Base-by-base conservation (phyloP, 345 rosid genomes). In the Pistacia atlantica region DNA sequence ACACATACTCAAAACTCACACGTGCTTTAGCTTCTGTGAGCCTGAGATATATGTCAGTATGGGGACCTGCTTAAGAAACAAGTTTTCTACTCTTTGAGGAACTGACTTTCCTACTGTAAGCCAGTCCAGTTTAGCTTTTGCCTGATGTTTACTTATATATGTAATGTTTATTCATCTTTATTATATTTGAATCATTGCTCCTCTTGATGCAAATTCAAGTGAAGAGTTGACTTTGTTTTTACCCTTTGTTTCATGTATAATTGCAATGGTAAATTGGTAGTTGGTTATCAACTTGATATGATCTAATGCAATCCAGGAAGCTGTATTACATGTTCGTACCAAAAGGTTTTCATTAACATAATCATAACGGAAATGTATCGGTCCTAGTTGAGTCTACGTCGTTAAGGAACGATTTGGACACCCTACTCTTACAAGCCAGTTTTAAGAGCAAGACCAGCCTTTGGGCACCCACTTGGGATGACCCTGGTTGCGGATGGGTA, bases 61-160 rank as follows among this genome's bases (percentile, higher is more conserved):
- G 4, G 67, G 45, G 31, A 4, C 73, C 72, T 65, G 74, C 82
- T 79, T 81, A 28, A 25, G 1, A 25, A 5, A 42, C 82, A 78
- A 69, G 80, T 73, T 42, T 68, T 80, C 71, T 72, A 35, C 51
- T 56, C 65, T 37, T 22, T 0, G 33, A 13, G 25, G 31, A 22
- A 42, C 25, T 8, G 5, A 60, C 31, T 3, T 66, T 66, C 38
- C 58, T 70, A 54, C 3, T 73, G 28, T 8, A 51, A 31, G 69
- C 52, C 62, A 55, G 8, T 54, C 77, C 70, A 52, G 35, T 74
- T 49, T 18, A 49, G 37, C n/a, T 20, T 25, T 38, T 7, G 52
- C 69, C 35, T n/a, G 51, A 2, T 35, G 67, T 57, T 61, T 61
- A 46, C 58, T 61, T 61, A 48, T 45, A 28, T n/a, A 28, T 55